phyloP scores from a whole-genome alignment of 768 basidiomycete genomes.

The Boletus sensibilis region DNA sequence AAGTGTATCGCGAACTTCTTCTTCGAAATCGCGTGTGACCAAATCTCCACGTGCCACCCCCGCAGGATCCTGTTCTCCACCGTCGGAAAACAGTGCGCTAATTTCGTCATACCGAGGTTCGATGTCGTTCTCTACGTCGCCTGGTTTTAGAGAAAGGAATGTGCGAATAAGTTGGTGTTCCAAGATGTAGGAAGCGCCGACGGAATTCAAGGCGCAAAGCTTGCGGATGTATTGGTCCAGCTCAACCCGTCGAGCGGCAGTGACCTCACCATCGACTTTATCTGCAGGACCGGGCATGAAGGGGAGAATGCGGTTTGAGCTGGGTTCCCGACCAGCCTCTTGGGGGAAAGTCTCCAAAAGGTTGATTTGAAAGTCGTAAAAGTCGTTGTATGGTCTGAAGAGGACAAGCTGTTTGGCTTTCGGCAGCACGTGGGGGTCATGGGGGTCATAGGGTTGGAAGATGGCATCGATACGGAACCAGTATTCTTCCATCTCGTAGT shows the following conservation, averaged over 20 bases:
- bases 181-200: slow-evolving; percentile 74
- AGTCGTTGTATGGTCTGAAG: slow-evolving; percentile 96
- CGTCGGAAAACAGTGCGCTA: slow-evolving; percentile 46
- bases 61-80: slow-evolving; percentile 37
- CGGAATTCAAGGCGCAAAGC: slow-evolving; percentile 67
- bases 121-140: slow-evolving; percentile 74
- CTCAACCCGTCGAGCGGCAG: slow-evolving; percentile 75
- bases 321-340: slow-evolving; percentile 81
- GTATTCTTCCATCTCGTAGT: slow-evolving; percentile 92
- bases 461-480: slow-evolving; percentile 95
- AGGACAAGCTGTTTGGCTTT: slow-evolving; percentile 77
- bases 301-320: slow-evolving; percentile 75
- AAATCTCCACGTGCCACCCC: slow-evolving; percentile 28
- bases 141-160: slow-evolving; percentile 83
- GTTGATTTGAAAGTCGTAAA: slow-evolving; percentile 94
- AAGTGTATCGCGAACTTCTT: slow-evolving; percentile 50
- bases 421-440: slow-evolving; percentile 56
- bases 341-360: slow-evolving; percentile 84
- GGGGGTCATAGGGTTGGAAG: slow-evolving; percentile 77
- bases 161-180: slow-evolving; percentile 76
- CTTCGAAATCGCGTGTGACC: slow-evolving; percentile 37
- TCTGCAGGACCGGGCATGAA: slow-evolving; percentile 96
- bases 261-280: slow-evolving; percentile 80
- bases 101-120: slow-evolving; percentile 61
- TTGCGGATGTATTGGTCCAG: slow-evolving; percentile 86